These are phyloP conservation scores for Cercophora scortea DNA, from an alignment of 495 filamentous ascomycete species.

Conservation along the genomic window DNA sequence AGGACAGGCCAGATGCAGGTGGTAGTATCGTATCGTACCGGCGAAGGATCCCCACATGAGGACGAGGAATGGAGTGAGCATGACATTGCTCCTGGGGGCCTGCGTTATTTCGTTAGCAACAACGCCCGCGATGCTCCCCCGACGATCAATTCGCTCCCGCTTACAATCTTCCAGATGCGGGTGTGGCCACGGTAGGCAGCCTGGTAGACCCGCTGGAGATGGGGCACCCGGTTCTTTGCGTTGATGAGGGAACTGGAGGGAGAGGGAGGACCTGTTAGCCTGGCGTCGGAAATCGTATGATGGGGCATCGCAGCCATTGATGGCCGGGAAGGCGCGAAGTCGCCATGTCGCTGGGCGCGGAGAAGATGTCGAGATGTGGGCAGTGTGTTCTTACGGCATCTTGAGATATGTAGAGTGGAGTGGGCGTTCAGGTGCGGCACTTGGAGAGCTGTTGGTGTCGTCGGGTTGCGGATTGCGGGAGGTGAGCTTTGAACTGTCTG, in stretches of 20 bases:
- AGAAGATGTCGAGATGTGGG: neutral
- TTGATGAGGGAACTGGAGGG: constrained; percentile 50
- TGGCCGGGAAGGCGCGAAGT: neutral
- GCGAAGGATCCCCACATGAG: constrained; percentile 55
- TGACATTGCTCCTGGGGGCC: constrained; percentile 54
- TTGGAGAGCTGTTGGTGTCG: neutral
- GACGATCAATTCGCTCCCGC: constrained; percentile 22
- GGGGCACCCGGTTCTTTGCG: constrained; percentile 78
- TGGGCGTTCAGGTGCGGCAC: neutral
- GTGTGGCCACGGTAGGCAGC: constrained; percentile 59
- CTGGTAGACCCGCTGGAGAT: constrained; percentile 80
- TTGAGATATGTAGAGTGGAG: neutral
- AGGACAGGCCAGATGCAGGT: constrained; percentile 12
- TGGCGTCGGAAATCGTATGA: constrained; percentile 14
- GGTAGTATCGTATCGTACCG: constrained; percentile 18
- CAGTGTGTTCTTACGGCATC: constrained; percentile 4
- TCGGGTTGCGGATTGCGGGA: neutral
- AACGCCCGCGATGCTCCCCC: neutral
- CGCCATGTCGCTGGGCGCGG: neutral
- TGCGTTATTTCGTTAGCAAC: constrained; percentile 25
- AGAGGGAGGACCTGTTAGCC: constrained; percentile 10
- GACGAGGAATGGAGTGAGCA: constrained; percentile 69
- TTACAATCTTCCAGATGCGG: constrained; percentile 82
- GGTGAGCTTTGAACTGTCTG: neutral
- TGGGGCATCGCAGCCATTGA: neutral